Evolutionary conservation across 805 yeast species (phyloP).

Genomic region (Cyberlindnera nakhonratchasimensis): DNA sequence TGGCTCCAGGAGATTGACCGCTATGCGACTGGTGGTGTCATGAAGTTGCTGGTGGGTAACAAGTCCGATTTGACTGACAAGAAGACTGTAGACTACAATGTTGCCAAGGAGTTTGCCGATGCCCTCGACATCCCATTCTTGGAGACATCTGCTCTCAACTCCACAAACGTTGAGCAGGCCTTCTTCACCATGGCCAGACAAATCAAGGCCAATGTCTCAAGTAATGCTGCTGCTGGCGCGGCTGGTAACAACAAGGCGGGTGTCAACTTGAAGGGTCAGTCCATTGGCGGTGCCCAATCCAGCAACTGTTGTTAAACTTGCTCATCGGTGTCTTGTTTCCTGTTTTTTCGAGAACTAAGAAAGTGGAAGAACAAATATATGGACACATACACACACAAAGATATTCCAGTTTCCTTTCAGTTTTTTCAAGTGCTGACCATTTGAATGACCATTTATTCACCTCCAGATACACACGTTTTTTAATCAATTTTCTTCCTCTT

Average conservation of each 20-base stretch:
- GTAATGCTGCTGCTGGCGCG: slow-evolving; percentile 35
- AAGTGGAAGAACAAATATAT: not conserved
- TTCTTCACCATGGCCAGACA: slow-evolving; percentile 98
- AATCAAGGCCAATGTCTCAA: slow-evolving; percentile 92
- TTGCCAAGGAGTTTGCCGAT: slow-evolving; percentile 97
- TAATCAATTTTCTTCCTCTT: not conserved
- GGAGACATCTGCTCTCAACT: slow-evolving; percentile 93
- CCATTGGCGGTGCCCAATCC: slow-evolving; percentile 37
- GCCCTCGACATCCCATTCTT: slow-evolving; percentile 90
- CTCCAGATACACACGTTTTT: too few relatives aligned
- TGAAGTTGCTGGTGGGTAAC: slow-evolving; percentile 93
- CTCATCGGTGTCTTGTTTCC: not conserved
- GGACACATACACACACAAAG: not conserved
- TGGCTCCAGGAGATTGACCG: slow-evolving; percentile 99
- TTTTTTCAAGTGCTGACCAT: too few relatives aligned
- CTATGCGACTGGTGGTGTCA: slow-evolving; percentile 96
- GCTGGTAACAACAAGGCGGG: slow-evolving; percentile 50
- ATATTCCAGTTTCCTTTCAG: not conserved
- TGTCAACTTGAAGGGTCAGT: slow-evolving; percentile 72
- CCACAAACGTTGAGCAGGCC: slow-evolving; percentile 97
- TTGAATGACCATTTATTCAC: too few relatives aligned
- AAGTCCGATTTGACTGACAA: slow-evolving; percentile 92
- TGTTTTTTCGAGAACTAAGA: not conserved
- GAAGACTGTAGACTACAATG: slow-evolving; percentile 92
- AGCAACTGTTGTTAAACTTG: slow-evolving; percentile 16